Evolutionary conservation across 1,284 basidiomycete species (phyloP).

Genomic region (Xanthoconium separans): DNA sequence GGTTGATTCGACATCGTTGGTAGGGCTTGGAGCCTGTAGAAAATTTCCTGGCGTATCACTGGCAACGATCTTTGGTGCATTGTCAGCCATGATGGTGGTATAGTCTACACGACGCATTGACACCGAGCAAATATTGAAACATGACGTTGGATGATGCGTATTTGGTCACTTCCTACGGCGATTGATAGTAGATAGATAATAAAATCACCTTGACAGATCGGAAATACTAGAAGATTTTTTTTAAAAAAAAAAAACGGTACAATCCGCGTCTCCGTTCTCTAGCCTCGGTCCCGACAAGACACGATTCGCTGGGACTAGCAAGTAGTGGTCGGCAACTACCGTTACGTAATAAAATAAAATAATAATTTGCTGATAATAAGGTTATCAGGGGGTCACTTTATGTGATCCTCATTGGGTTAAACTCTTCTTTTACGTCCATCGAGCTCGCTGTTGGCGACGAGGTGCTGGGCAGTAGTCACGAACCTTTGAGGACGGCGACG

Average conservation of each 20-base stretch:
- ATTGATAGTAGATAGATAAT: too few relatives aligned
- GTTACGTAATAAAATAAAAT: conserved; percentile 16
- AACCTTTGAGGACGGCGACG: conserved; percentile 15
- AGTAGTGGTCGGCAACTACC: conserved; percentile 5
- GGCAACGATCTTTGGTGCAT: neutral
- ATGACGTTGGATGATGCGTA: neutral
- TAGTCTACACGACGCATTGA: neutral
- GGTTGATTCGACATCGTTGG: conserved; percentile 15
- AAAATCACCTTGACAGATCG: too few relatives aligned
- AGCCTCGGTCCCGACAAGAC: neutral
- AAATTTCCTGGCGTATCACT: neutral
- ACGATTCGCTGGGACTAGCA: neutral
- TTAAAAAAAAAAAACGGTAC: neutral
- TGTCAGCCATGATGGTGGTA: conserved; percentile 17
- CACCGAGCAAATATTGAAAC: neutral
- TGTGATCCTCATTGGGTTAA: conserved; percentile 24
- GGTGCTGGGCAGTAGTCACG: conserved; percentile 11
- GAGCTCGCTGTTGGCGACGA: conserved; percentile 23
- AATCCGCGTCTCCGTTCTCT: too few relatives aligned
- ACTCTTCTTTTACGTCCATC: conserved; percentile 35
- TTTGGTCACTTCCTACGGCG: neutral
- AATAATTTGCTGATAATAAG: conserved; percentile 25
- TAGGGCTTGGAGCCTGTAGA: conserved; percentile 2
- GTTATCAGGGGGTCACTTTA: conserved; percentile 16
- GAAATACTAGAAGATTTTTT: neutral